Evolutionary conservation across 2,329 filamentous ascomycete species (phyloP), one percentile per base, ranked within the genome.

Genomic region (Pyricularia pennisetigena): DNA sequence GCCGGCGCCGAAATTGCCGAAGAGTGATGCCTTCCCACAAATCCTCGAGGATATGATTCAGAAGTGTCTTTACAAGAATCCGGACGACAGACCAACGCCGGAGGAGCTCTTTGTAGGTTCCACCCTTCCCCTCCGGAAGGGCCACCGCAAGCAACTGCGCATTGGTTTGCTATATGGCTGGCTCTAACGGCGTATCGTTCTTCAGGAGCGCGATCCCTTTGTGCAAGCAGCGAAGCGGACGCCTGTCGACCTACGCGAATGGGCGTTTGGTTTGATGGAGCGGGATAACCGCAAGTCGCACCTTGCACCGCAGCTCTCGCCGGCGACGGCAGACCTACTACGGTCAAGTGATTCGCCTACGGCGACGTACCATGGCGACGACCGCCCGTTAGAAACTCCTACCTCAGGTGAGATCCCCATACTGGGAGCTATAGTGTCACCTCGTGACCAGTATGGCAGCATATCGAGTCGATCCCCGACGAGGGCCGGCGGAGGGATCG

Each of bases 31-130:
- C 2, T 99, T 99, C 83, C 95, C 95, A 0, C 87, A 88, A 30
- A 98, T 98, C 71, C 81, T 99, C 64, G 94, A 98, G 74, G 93
- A 98, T 72, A 97, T 98, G 88, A 94, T 98, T 69, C 93, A 95
- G 72, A 97, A 96, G 78, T 99, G 95, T 79, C 82, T 99, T 72
- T 89, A 90, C 78, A 99, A 99, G 82, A 88, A 91, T 70, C 92
- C 95, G 0, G 91, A 94, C 70, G 88, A 92, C 75, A 88, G 95
- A 67, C 95, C 94, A 67, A 98, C 95, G 5, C 95, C 95, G 9
- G 90, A 94, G 74, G 93, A 98, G 73, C 88, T 99, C 70, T 97
- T 92, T 79, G 93, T 97, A 84, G 79, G 91, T 80, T 9, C 0
- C 9, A 57, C 26, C 3, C 28, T 4, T n/a, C 23, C 10, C 10